Percentiles rank a stretch among this genome's conserved stretches.
phyloP scores from a whole-genome alignment of 257 asterid genomes.

The Scutellaria barbata region DNA sequence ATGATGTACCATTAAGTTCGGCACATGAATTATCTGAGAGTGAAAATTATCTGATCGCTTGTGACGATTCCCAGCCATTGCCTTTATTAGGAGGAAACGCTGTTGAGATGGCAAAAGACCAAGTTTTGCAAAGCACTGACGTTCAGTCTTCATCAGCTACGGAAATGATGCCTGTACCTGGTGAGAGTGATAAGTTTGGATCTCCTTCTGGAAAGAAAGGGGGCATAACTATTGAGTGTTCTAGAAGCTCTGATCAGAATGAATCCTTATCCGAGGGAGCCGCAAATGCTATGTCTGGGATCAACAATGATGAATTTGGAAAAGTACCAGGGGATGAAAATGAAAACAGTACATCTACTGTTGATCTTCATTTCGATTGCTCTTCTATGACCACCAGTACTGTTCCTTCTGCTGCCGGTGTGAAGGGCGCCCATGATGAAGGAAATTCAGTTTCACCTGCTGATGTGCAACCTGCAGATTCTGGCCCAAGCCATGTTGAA shows the following conservation, averaged over 20 bases:
- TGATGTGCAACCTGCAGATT: conserved; percentile 36
- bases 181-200: conserved; percentile 32
- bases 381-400: conserved; percentile 31
- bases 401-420: conserved; percentile 36
- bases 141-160: conserved; percentile 38
- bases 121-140: conserved; percentile 21
- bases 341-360: conserved; percentile 29
- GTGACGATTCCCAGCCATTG: conserved; percentile 38
- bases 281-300: conserved; percentile 25
- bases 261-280: conserved; percentile 24
- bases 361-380: conserved; percentile 19
- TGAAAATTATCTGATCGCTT: conserved; percentile 23
- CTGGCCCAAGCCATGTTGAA: conserved; percentile 40
- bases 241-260: conserved; percentile 29
- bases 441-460: conserved; percentile 41
- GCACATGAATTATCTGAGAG: conserved; percentile 35
- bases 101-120: conserved; percentile 32
- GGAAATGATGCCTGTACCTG: conserved; percentile 21
- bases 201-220: conserved; percentile 35
- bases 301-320: conserved; percentile 40
- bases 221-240: conserved; percentile 29
- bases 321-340: conserved; percentile 32
- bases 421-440: conserved; percentile 38
- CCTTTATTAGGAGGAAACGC: conserved; percentile 23
- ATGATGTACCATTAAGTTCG: conserved; percentile 37